Evolutionary conservation across 1,284 basidiomycete genomes (phyloP).

Genomic region (Xerocomus subilludens): DNA sequence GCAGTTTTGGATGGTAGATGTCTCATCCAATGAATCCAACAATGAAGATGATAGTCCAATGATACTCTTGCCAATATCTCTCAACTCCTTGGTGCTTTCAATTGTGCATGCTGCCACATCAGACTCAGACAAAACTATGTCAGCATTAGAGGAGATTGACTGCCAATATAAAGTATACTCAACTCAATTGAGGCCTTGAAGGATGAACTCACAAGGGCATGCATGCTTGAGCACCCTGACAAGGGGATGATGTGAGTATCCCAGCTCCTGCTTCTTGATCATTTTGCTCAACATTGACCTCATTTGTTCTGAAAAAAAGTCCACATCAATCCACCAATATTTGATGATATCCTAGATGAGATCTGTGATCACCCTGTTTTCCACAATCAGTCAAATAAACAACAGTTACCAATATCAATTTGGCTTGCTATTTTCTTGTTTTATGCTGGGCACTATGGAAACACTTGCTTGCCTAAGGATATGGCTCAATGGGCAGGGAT

Average conservation of each 20-base stretch:
- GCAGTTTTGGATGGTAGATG: background rate
- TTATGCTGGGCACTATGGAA: no score
- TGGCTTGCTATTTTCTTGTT: no score
- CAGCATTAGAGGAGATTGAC: background rate
- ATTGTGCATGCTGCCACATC: background rate
- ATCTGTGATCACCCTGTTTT: background rate
- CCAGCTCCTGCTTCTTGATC: background rate
- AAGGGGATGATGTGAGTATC: background rate
- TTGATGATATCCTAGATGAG: slow-evolving; percentile 5
- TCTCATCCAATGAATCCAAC: no score
- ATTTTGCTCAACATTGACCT: background rate
- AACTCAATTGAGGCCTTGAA: background rate
- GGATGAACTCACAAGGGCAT: background rate
- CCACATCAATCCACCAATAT: background rate
- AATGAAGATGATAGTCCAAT: background rate
- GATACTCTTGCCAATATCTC: background rate
- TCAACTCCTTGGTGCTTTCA: background rate
- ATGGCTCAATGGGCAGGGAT: background rate
- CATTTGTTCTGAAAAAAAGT: background rate
- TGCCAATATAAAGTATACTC: background rate
- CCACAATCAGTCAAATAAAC: background rate
- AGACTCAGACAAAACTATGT: background rate
- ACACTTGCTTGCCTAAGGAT: background rate
- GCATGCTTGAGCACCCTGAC: background rate
- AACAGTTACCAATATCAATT: no score